phyloP scores from a whole-genome alignment of 257 asterid genomes.

The Nicotiana paniculata region DNA sequence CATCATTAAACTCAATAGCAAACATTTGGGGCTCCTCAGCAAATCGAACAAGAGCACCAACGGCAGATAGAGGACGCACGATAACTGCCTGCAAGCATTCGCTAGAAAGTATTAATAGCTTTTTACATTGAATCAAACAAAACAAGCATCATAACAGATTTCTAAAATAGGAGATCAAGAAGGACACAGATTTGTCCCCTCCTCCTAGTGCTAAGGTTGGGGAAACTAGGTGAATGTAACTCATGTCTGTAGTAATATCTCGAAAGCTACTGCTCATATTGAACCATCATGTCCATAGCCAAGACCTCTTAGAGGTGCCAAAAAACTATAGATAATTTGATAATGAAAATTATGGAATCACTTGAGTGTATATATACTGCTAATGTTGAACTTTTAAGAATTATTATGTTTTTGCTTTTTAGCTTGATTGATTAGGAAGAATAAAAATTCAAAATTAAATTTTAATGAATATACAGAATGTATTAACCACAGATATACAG shows the following conservation, averaged over 20 bases:
- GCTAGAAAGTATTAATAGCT: slow-evolving; percentile 10
- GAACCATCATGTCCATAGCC: neutral
- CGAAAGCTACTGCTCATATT: neutral
- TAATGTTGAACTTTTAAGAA: neutral
- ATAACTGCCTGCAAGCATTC: slow-evolving; percentile 74
- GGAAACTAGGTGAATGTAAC: neutral
- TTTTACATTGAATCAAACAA: slow-evolving; percentile 10
- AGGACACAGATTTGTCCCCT: neutral
- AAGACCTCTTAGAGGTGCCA: neutral
- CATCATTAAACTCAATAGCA: slow-evolving; percentile 94
- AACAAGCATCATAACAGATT: slow-evolving; percentile 7
- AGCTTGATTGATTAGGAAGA: neutral
- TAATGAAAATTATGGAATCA: neutral
- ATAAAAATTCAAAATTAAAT: neutral
- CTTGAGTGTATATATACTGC: neutral
- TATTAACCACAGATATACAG: neutral
- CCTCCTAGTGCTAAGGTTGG: neutral
- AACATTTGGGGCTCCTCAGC: slow-evolving; percentile 99
- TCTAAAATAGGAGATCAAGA: slow-evolving; percentile 10
- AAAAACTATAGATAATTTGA: neutral
- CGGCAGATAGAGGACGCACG: slow-evolving; percentile 87
- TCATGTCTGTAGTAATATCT: neutral
- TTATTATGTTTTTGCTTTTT: neutral
- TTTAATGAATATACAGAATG: neutral
- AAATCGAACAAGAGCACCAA: slow-evolving; percentile 94